Conservation (phyloP, 202 grass and related monocot species). For the Panicum hallii region DNA sequence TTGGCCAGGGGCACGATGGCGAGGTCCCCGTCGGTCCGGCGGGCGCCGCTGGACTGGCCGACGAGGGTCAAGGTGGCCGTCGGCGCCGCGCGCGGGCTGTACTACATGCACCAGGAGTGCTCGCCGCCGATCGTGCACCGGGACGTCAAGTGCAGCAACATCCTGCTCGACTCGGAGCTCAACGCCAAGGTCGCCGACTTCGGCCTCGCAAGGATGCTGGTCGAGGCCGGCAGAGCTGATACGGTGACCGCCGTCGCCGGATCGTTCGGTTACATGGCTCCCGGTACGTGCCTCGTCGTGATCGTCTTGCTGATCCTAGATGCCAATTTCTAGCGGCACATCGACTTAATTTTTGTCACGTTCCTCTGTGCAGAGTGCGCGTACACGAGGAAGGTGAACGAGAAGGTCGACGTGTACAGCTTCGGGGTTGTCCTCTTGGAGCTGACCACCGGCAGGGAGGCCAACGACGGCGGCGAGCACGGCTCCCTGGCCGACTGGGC, state of each 20-base stretch:
- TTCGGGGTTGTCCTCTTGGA: slow-evolving; percentile 94
- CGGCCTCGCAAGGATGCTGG: slow-evolving; percentile 73
- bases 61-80: slow-evolving; percentile 70
- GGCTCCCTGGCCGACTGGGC: slow-evolving; percentile 78
- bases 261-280: slow-evolving; percentile 94
- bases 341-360: background rate
- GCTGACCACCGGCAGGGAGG: slow-evolving; percentile 76
- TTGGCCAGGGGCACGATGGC: background rate
- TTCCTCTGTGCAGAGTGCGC: slow-evolving; percentile 57
- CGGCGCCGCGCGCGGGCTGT: slow-evolving; percentile 67
- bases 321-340: background rate
- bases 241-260: slow-evolving; percentile 64
- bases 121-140: slow-evolving; percentile 80
- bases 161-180: slow-evolving; percentile 76
- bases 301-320: background rate
- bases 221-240: slow-evolving; percentile 46
- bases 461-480: slow-evolving; percentile 66
- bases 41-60: slow-evolving; percentile 63
- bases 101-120: slow-evolving; percentile 90
- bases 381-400: slow-evolving; percentile 80
- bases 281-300: slow-evolving; percentile 49
- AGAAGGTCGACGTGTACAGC: slow-evolving; percentile 95
- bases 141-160: slow-evolving; percentile 86
- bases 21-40: slow-evolving; percentile 26
- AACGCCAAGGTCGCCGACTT: slow-evolving; percentile 81